Percentiles rank a stretch among this genome's conserved stretches.
Conservation (phyloP, 2,329 filamentous ascomycete genomes). For the Fusarium pininemorale region DNA sequence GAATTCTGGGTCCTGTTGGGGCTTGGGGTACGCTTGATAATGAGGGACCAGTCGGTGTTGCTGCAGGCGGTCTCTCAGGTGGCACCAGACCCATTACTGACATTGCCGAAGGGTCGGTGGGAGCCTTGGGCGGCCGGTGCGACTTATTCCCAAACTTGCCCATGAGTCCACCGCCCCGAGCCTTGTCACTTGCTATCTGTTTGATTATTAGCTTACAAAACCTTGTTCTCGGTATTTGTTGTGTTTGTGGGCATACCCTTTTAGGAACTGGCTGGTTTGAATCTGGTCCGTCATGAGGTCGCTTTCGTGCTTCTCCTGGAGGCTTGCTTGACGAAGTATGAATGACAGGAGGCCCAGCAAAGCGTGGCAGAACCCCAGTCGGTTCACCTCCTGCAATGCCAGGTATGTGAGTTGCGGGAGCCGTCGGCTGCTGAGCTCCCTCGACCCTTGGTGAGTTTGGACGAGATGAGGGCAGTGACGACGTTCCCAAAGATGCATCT, state of each 20-base stretch:
- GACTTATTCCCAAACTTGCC: constrained; percentile 50
- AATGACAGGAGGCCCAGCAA: constrained; percentile 51
- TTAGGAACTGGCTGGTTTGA: constrained; percentile 48
- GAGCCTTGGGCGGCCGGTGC: constrained; percentile 41
- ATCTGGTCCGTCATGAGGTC: constrained; percentile 52
- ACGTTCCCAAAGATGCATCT: constrained; percentile 23
- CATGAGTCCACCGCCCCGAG: constrained; percentile 47
- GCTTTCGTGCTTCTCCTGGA: constrained; percentile 51
- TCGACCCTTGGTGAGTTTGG: constrained; percentile 17
- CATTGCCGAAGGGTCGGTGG: constrained; percentile 63
- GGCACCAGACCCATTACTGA: constrained; percentile 59
- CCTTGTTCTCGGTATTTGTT: not conserved
- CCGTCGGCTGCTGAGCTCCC: not conserved
- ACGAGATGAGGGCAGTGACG: constrained; percentile 16
- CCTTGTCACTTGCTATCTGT: constrained; percentile 45
- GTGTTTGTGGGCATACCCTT: constrained; percentile 49
- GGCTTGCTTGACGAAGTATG: constrained; percentile 46
- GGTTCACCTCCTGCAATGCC: constrained; percentile 28
- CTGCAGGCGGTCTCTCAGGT: constrained; percentile 53
- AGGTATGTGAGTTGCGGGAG: constrained; percentile 20
- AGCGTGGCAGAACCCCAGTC: constrained; percentile 36
- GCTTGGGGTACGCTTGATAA: constrained; percentile 8
- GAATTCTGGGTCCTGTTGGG: constrained; percentile 19
- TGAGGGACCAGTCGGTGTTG: constrained; percentile 21
- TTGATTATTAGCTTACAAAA: constrained; percentile 35